Evolutionary conservation across 371 early-diverging fungal species (phyloP).

Genomic region (Mucor sp.): DNA sequence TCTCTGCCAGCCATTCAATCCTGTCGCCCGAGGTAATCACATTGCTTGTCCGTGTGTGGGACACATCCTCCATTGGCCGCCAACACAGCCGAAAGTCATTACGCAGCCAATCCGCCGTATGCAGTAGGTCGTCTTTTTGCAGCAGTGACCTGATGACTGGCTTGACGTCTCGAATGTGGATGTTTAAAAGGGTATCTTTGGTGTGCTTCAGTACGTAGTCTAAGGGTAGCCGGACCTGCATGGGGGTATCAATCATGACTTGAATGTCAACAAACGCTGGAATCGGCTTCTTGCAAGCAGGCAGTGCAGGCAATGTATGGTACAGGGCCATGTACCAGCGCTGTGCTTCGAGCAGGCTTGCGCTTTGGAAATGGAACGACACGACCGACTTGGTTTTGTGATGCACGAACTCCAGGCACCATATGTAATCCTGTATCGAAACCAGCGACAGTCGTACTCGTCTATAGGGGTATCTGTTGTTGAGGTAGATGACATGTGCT

Average conservation of each 20-base stretch:
- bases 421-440: constrained; percentile 14
- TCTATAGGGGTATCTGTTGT: constrained; percentile 6
- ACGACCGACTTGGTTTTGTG: constrained; percentile 8
- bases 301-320: constrained; percentile 22
- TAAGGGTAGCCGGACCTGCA: constrained; percentile 11
- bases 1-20: constrained; percentile 10
- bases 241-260: background rate
- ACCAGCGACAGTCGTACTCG: constrained; percentile 12
- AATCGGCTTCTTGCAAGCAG: constrained; percentile 15
- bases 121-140: background rate
- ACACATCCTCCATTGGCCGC: background rate
- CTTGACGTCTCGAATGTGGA: constrained; percentile 5
- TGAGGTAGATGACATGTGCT: constrained; percentile 23
- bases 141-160: background rate
- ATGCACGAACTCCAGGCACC: constrained; percentile 15
- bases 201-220: background rate
- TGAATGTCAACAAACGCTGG: constrained; percentile 18
- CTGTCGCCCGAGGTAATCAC: background rate
- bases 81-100: constrained; percentile 14
- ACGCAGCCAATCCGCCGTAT: background rate
- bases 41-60: background rate
- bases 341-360: constrained; percentile 14
- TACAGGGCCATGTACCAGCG: constrained; percentile 50
- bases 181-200: background rate
- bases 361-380: constrained; percentile 20